Evolutionary conservation across 2,329 filamentous ascomycete species (phyloP).

Genomic region (Ceratocystis cubensis): DNA sequence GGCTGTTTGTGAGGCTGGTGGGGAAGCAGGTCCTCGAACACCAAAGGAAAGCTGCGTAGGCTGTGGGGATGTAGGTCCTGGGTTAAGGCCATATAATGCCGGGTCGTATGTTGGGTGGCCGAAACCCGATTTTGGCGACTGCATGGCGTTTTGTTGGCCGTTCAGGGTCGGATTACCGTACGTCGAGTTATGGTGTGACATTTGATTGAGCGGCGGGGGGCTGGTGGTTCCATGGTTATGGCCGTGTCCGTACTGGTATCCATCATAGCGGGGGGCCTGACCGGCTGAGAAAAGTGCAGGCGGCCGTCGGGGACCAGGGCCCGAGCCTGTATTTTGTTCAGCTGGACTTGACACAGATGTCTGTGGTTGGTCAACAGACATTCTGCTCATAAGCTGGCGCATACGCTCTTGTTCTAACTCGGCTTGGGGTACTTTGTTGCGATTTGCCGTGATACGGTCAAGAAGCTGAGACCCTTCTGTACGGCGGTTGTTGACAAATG

Average conservation of each 20-base stretch:
- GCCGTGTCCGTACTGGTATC: slow-evolving; percentile 43
- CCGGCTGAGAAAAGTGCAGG: slow-evolving; percentile 40
- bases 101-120: slow-evolving; percentile 45
- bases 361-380: slow-evolving; percentile 62
- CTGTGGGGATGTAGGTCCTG: slow-evolving; percentile 48
- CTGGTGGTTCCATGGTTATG: slow-evolving; percentile 48
- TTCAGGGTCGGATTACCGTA: slow-evolving; percentile 24
- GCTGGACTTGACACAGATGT: slow-evolving; percentile 27
- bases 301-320: slow-evolving; percentile 25
- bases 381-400: slow-evolving; percentile 83
- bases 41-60: slow-evolving; percentile 46
- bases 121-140: slow-evolving; percentile 27
- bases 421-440: slow-evolving; percentile 44
- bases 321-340: slow-evolving; percentile 26
- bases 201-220: slow-evolving; percentile 42
- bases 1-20: slow-evolving; percentile 44
- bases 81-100: slow-evolving; percentile 45
- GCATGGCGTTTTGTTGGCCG: slow-evolving; percentile 30
- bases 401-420: slow-evolving; percentile 81
- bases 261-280: slow-evolving; percentile 38
- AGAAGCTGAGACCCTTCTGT: slow-evolving; percentile 85
- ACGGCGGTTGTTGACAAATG: slow-evolving; percentile 87
- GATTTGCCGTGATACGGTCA: slow-evolving; percentile 64
- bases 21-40: slow-evolving; percentile 36
- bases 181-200: slow-evolving; percentile 28